Evolutionary conservation across 2,329 filamentous ascomycete genomes (phyloP), one percentile per base, ranked within the genome.

Genomic region (Colletotrichum tanaceti): DNA sequence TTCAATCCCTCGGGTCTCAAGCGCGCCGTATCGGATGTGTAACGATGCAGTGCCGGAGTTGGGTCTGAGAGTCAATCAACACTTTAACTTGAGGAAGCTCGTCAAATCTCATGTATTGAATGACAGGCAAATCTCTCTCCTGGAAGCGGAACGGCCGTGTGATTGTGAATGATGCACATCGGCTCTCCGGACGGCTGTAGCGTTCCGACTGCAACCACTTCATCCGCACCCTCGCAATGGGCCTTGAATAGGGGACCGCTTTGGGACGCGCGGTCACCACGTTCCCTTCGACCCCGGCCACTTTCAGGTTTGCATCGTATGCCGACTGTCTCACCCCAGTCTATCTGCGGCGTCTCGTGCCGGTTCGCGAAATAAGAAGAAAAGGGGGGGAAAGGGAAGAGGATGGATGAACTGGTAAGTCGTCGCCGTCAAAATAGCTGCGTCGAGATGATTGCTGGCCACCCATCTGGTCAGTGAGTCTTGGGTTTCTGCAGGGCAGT

Each of bases 261-360:
- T 38, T 9, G 28, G 32, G 22, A 18, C 20, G 43, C n/a, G 55
- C n/a, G 14, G 20, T 24, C 55, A 39, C 14, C 41, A 16, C 32
- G 10, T 11, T 46, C 13, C 13, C 32, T 22, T 46, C 24, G 20
- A 32, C 43, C 55, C 55, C 55, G 43, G 55, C 55, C 55, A 58
- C 55, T 58, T 58, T 24, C 28, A 20, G 43, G 28, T 58, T 50
- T 41, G 44, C 58, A 24, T 60, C 28, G 38, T 22, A 28, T 50
- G 20, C 50, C 16, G 11, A 14, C 10, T 50, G 32, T 60, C 58
- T 60, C 58, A 50, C 28, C n/a, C 18, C 24, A 28, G 20, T 20
- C 5, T 13, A 39, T 7, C n/a, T 39, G n/a, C 20, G 10, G 10
- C 7, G 32, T 60, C 58, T 39, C 44, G 32, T 28, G 16, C 20